phyloP scores from a whole-genome alignment of 768 basidiomycete species.

The Leccinum ochraceum region DNA sequence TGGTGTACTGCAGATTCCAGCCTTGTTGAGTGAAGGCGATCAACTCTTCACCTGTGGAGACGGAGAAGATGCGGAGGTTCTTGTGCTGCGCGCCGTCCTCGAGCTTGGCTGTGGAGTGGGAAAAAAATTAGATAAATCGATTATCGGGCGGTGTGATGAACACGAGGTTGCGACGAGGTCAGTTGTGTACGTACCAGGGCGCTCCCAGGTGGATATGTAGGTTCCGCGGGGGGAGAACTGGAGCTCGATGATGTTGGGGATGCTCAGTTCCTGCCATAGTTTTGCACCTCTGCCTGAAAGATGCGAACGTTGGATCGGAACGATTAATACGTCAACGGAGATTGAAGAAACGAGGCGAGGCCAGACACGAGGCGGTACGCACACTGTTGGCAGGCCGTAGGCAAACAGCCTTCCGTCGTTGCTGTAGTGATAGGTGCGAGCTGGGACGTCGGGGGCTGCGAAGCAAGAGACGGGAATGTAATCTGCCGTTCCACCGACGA shows the following conservation, averaged over 20 bases:
- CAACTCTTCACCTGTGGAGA: conserved; percentile 83
- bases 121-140: conserved; percentile 9
- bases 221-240: conserved; percentile 93
- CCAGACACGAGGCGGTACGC: conserved; percentile 35
- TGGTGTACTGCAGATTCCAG: conserved; percentile 91
- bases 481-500: conserved; percentile 79
- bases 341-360: conserved; percentile 9
- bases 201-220: conserved; percentile 94
- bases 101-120: conserved; percentile 58
- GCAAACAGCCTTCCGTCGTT: conserved; percentile 86
- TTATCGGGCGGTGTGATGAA: conserved; percentile 14
- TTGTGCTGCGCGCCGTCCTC: conserved; percentile 92
- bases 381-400: conserved; percentile 77
- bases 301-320: conserved; percentile 60
- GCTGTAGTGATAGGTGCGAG: conserved; percentile 80
- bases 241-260: conserved; percentile 79
- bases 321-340: conserved; percentile 16
- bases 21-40: conserved; percentile 83
- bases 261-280: conserved; percentile 71
- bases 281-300: conserved; percentile 71
- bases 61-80: conserved; percentile 90
- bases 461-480: conserved; percentile 69
- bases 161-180: conserved; percentile 26
- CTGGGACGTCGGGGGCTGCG: conserved; percentile 64
- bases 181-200: conserved; percentile 55